These are phyloP conservation scores for Fremontodendron californicum DNA, from an alignment of 345 rosid species.

Conservation along the genomic window DNA sequence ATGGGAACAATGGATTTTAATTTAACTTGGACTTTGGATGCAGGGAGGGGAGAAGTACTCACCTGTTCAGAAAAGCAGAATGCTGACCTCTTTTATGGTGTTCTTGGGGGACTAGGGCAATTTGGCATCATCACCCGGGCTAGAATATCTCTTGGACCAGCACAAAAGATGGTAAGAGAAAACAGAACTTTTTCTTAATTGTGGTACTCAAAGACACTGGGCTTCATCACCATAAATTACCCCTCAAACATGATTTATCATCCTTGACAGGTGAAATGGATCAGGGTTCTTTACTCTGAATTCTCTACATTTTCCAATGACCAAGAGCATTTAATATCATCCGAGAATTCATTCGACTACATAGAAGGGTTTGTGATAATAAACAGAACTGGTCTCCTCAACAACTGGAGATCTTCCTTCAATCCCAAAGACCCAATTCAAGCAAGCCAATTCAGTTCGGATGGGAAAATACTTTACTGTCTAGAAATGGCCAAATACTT, in stretches of 20 bases:
- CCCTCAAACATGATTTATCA: constrained; percentile 15
- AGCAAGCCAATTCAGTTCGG: constrained; percentile 67
- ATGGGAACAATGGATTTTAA: too few relatives aligned
- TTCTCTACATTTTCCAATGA: constrained; percentile 69
- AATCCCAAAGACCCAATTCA: constrained; percentile 55
- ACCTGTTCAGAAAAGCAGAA: too few relatives aligned
- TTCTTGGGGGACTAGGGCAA: too few relatives aligned
- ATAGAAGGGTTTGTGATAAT: constrained; percentile 81
- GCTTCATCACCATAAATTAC: neutral
- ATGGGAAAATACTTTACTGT: constrained; percentile 73
- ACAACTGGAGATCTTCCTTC: constrained; percentile 83
- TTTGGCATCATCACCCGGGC: too few relatives aligned
- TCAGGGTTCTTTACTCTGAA: constrained; percentile 71
- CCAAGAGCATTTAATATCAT: constrained; percentile 72
- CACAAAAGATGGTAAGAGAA: constrained; percentile 53
- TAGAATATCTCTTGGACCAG: too few relatives aligned
- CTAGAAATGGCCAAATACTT: constrained; percentile 81
- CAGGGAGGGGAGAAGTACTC: too few relatives aligned
- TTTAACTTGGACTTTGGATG: too few relatives aligned
- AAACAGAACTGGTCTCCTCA: constrained; percentile 71
- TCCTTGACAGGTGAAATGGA: constrained; percentile 77
- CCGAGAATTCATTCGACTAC: constrained; percentile 63
- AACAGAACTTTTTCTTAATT: neutral
- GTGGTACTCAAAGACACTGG: neutral
- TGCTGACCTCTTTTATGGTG: too few relatives aligned